Base-by-base conservation (phyloP, 2,329 filamentous ascomycete genomes). In the Pseudomassariella vexata region DNA sequence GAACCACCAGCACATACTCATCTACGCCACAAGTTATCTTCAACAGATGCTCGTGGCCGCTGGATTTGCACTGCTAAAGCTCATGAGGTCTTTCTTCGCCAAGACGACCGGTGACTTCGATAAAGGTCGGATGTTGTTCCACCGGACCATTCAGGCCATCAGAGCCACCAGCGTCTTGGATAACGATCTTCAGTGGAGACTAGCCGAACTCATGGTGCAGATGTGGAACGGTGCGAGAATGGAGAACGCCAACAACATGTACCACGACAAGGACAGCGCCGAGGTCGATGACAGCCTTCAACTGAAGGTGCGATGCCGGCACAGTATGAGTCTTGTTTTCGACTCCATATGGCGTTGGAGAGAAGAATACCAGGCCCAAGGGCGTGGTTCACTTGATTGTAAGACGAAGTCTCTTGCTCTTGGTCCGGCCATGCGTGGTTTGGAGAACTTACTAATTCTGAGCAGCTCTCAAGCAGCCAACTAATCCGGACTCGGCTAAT, bases 261-360 rank as follows among this genome's bases (percentile, higher is more conserved):
- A 67, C 37, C 63, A 66, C 26, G 62, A 67, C 37, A 64, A 70
- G 32, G 72, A 76, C 38, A 56, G 64, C 24, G 54, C 60, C 3
- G 62, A 67, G 22, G 65, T 82, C 24, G 82, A 88, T 46, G 80
- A 85, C 45, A 82, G 73, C 39, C 62, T 90, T 25, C 82, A 88
- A 52, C 70, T 92, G 29, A 86, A 87, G 51, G 82, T 90, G n/a
- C 76, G 85, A 30, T 88, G 83, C 47, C 71, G 85, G 16, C 85
- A 87, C 66, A 89, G 84, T 56, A 86, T 90, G 79, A 88, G 82
- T 54, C 71, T 89, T 10, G 79, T 92, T 2, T 90, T 85, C 49
- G 85, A 92, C 58, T 85, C 82, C 9, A 84, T 88, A 30, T 90
- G 85, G 85, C 73, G 85, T 40, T 92, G 85, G 85, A 74, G 85